Conservation (phyloP, 208 protist genomes). For the Vickermania spadyakhi region DNA sequence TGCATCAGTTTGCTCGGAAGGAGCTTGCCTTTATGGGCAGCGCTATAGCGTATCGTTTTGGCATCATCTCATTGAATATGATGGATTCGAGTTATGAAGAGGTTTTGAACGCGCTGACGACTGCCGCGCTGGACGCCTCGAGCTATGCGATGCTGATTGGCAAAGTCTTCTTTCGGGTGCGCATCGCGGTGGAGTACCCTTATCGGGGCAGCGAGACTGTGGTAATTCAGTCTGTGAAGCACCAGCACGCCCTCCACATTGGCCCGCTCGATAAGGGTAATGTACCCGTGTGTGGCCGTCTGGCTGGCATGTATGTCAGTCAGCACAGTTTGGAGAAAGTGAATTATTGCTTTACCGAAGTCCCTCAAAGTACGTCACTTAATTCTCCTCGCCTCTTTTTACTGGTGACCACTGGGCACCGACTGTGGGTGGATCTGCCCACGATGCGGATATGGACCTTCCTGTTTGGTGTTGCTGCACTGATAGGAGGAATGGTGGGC, state of each 20-base stretch:
- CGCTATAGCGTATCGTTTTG: not conserved
- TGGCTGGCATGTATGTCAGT: not conserved
- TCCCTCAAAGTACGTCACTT: not conserved
- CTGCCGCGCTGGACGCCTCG: not conserved
- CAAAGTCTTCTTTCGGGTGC: not conserved
- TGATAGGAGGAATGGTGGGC: not conserved
- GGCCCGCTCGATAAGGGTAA: not conserved
- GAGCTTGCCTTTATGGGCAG: not conserved
- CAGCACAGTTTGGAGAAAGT: not conserved
- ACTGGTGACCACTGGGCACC: not conserved
- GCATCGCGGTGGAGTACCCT: not conserved
- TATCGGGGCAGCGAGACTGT: not conserved
- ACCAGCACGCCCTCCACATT: not conserved
- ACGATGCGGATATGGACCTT: not conserved
- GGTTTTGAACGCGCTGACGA: not conserved
- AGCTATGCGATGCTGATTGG: not conserved
- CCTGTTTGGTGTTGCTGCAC: not conserved
- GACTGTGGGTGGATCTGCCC: not conserved
- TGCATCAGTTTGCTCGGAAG: not conserved
- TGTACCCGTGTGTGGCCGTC: not conserved
- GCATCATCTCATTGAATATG: not conserved
- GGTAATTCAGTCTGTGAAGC: not conserved
- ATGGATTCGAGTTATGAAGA: not conserved
- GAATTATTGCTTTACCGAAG: constrained; percentile 1
- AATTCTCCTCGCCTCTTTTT: not conserved